Evolutionary conservation across 2,329 filamentous ascomycete species (phyloP).

Genomic region (Alternaria longipes): DNA sequence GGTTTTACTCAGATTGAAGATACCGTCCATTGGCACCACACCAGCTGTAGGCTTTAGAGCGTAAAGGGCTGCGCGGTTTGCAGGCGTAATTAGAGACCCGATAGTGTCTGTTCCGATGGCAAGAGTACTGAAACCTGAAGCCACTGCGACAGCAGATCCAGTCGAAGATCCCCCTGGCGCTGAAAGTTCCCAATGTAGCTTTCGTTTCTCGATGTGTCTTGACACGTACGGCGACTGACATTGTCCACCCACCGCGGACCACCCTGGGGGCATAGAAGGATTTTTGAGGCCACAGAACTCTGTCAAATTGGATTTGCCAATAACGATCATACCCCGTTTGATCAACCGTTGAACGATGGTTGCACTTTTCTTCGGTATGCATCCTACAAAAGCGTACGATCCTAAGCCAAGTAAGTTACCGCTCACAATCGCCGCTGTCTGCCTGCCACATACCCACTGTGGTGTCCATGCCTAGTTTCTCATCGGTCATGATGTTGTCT

Average conservation of each 20-base stretch:
- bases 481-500: constrained; percentile 54
- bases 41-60: constrained; percentile 52
- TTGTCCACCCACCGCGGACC: constrained; percentile 53
- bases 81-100: constrained; percentile 52
- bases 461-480: constrained; percentile 52
- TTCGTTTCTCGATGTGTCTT: constrained; percentile 49
- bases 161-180: constrained; percentile 50
- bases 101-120: constrained; percentile 53
- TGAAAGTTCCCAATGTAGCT: constrained; percentile 49
- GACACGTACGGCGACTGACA: constrained; percentile 52
- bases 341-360: constrained; percentile 51
- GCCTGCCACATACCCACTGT: constrained; percentile 47
- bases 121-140: constrained; percentile 54
- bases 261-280: constrained; percentile 51
- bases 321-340: constrained; percentile 53
- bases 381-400: constrained; percentile 51
- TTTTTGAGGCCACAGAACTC: constrained; percentile 51
- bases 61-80: constrained; percentile 52
- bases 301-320: constrained; percentile 56
- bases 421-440: background rate
- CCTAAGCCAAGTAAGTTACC: constrained; percentile 27
- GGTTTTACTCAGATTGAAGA: constrained; percentile 46
- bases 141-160: constrained; percentile 52
- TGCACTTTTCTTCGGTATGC: constrained; percentile 49
- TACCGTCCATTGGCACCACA: constrained; percentile 48